Base-by-base conservation (phyloP, 768 basidiomycete species). In the Kwoniella bestiolae region DNA sequence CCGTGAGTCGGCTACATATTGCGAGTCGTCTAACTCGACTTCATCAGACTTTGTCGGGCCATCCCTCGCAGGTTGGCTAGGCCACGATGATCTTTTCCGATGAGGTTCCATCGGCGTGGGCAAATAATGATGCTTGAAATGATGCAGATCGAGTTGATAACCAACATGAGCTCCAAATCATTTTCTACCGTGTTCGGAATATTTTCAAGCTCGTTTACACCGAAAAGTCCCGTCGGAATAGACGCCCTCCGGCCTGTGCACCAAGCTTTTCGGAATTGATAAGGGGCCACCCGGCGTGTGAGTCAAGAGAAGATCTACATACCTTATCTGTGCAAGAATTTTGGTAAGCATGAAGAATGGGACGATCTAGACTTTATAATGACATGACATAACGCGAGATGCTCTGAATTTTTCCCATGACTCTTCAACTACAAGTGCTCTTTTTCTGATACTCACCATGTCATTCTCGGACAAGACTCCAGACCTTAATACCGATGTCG, bases 401-500 rank as follows among this genome's bases (percentile, higher is more conserved):
- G 38, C 38, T 16, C 18, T 14, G 12, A 41, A 14, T 18, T 41
- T 41, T 41, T 41, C 38, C 18, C 5, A 16, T 14, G 18, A 41
- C 38, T 18, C 18, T 41, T 41, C 38, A 41, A 41, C 38, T 41
- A n/a, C 18, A 41, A 11, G 1, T 41, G 12, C 38, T 14, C 12
- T 18, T 41, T 18, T 14, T 14, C 38, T 18, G 12, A 41, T 49
- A 23, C 32, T 28, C 55, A 56, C 34, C 8, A 56, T 56, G 55
- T 56, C 55, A 8, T 32, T 56, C 32, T 18, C 55, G 7, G 55
- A 56, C 9, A 60, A 60, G 45, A 35, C 28, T 14, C 11, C 26
- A 0, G 47, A 60, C 16, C 21, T 47, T 32, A 50, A 41, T 35
- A 53, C 51, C 60, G 52, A 62, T 21, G 38, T 62, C 50, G 50